phyloP scores from a whole-genome alignment of 2,329 filamentous ascomycete species.

The Colletotrichum destructivum region DNA sequence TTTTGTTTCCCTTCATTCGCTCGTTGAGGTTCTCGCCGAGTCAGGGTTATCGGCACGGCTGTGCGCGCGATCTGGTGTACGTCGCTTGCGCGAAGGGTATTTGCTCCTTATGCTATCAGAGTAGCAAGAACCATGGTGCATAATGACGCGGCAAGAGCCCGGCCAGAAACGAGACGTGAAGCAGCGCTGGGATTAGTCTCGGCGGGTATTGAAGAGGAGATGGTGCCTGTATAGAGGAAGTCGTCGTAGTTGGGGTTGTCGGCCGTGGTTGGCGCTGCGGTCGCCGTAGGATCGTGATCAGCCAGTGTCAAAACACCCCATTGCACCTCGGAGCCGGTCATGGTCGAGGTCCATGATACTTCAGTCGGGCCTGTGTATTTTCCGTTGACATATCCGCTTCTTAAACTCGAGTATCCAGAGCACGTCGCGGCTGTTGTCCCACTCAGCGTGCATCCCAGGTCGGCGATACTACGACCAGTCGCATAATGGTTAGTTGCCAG shows the following conservation, averaged over 20 bases:
- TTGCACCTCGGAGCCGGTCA: slow-evolving; percentile 56
- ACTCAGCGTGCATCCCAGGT: slow-evolving; percentile 59
- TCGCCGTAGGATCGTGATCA: slow-evolving; percentile 49
- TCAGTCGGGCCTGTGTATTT: slow-evolving; percentile 59
- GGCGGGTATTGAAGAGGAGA: slow-evolving; percentile 26
- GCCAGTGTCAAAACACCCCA: slow-evolving; percentile 63
- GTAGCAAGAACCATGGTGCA: slow-evolving; percentile 24
- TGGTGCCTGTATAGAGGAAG: slow-evolving; percentile 38
- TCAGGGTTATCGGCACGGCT: background rate
- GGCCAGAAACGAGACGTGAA: slow-evolving; percentile 21
- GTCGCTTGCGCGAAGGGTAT: background rate
- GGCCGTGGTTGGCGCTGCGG: slow-evolving; percentile 3
- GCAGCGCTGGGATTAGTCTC: slow-evolving; percentile 40
- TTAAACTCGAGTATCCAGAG: slow-evolving; percentile 64
- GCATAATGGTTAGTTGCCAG: background rate
- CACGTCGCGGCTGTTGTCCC: slow-evolving; percentile 62
- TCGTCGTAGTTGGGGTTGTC: slow-evolving; percentile 40
- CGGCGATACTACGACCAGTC: slow-evolving; percentile 55
- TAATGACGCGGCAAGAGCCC: slow-evolving; percentile 27
- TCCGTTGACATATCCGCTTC: slow-evolving; percentile 56
- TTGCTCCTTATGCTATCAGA: slow-evolving; percentile 7
- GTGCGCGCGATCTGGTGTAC: background rate
- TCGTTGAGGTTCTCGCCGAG: background rate
- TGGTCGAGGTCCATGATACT: slow-evolving; percentile 61
- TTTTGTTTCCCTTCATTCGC: background rate